Percentiles rank a stretch among this genome's conserved stretches.
phyloP scores from a whole-genome alignment of 805 yeast genomes.

The Starmerella floris region DNA sequence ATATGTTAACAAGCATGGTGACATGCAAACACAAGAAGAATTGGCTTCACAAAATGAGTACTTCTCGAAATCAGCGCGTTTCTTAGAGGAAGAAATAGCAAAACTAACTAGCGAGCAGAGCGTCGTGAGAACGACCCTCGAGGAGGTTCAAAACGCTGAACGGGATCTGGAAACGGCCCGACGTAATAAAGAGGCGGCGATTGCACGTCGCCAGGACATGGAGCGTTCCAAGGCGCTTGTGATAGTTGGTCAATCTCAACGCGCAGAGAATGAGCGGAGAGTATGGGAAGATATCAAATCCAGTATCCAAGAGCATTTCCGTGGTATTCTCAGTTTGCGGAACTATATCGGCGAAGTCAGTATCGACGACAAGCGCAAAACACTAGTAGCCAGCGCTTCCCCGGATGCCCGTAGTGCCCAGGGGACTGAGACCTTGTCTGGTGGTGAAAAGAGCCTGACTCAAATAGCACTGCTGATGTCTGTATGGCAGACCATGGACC shows the following conservation, averaged over 20 bases:
- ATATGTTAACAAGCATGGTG: not conserved
- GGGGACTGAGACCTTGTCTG: slow-evolving; percentile 51
- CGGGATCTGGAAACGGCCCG: not conserved
- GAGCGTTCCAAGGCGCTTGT: not conserved
- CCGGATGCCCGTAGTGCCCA: slow-evolving; percentile 21
- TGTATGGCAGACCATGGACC: slow-evolving; percentile 86
- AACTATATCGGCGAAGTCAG: slow-evolving; percentile 61
- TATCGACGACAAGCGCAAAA: slow-evolving; percentile 38
- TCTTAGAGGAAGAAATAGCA: not conserved
- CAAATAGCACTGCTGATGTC: slow-evolving; percentile 79
- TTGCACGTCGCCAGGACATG: not conserved
- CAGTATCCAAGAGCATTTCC: slow-evolving; percentile 4
- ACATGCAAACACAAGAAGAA: not conserved
- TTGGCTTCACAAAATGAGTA: not conserved
- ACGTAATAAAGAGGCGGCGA: not conserved
- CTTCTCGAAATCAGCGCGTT: not conserved
- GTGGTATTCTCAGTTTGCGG: slow-evolving; percentile 32
- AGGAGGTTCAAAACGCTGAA: not conserved
- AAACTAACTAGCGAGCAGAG: not conserved
- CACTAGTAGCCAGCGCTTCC: slow-evolving; percentile 22
- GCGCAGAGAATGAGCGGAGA: slow-evolving; percentile 6
- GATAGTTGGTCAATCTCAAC: not conserved
- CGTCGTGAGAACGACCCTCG: not conserved
- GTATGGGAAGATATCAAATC: slow-evolving; percentile 11
- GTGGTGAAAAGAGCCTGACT: slow-evolving; percentile 92